Percentiles rank a stretch among this genome's conserved stretches.
Conservation (phyloP, 768 basidiomycete species). For the Lyophyllum semitale region DNA sequence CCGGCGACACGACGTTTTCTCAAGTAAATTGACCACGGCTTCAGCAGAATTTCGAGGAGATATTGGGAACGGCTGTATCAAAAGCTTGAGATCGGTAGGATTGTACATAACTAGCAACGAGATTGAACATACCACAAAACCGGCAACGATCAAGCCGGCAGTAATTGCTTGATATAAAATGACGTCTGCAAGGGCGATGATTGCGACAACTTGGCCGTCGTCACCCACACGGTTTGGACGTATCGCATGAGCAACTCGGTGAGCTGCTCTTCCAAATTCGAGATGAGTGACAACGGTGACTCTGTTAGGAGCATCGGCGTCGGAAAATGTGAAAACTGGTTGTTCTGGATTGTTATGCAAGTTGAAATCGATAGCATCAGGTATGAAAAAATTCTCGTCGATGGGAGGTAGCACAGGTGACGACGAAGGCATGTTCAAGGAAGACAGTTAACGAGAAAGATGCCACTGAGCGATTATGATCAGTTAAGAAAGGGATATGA, state of each 20-base stretch:
- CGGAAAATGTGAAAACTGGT: slow-evolving; percentile 8
- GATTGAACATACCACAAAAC: slow-evolving; percentile 31
- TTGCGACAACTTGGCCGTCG: slow-evolving; percentile 35
- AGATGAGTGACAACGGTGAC: slow-evolving; percentile 35
- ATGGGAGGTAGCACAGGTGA: slow-evolving; percentile 1
- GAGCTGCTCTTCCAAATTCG: slow-evolving; percentile 47
- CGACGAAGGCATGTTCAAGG: background rate
- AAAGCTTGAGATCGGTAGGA: background rate
- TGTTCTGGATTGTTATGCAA: slow-evolving; percentile 9
- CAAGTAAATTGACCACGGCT: slow-evolving; percentile 33
- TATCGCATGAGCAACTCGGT: slow-evolving; percentile 41
- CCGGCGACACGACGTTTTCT: slow-evolving; percentile 29
- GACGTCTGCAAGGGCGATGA: slow-evolving; percentile 34
- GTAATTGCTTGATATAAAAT: slow-evolving; percentile 44
- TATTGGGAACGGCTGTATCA: slow-evolving; percentile 38
- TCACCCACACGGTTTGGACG: slow-evolving; percentile 31
- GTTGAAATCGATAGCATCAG: slow-evolving; percentile 15
- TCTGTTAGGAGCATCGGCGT: background rate
- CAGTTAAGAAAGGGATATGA: too few relatives aligned
- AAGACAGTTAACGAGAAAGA: too few relatives aligned
- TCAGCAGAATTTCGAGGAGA: slow-evolving; percentile 27
- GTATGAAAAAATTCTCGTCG: slow-evolving; percentile 2
- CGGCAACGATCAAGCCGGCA: slow-evolving; percentile 38
- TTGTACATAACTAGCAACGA: background rate
- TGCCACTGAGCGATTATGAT: too few relatives aligned